Evolutionary conservation across 2,329 filamentous ascomycete species (phyloP).

Genomic region (Trichoderma lentiforme): DNA sequence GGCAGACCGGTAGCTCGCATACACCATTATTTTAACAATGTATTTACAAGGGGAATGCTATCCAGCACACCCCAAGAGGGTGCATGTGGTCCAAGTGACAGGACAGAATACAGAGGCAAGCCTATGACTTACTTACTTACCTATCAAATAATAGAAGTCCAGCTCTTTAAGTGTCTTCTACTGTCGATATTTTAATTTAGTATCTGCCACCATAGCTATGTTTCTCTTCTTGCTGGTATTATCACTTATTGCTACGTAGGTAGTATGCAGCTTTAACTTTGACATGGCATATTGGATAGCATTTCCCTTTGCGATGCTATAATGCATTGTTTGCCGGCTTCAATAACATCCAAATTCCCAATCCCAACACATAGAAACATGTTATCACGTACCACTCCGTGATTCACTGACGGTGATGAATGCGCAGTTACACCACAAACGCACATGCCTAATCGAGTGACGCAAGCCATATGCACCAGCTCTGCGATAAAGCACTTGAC

Average conservation of each 20-base stretch:
- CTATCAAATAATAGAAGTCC: background rate
- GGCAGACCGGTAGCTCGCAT: background rate
- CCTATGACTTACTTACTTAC: background rate
- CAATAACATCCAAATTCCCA: background rate
- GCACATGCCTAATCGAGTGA: background rate
- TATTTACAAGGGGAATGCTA: background rate
- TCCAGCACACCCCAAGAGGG: too few species aligned
- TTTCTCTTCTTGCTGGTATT: background rate
- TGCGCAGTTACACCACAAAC: background rate
- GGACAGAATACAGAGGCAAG: too few species aligned
- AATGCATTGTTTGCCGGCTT: background rate
- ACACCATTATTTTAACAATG: background rate
- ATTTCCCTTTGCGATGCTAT: accelerated
- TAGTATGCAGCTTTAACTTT: background rate
- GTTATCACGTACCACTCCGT: background rate
- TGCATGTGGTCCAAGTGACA: background rate
- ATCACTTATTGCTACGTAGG: background rate
- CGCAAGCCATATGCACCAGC: background rate
- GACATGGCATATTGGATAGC: background rate
- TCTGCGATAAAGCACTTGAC: background rate
- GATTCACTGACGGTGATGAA: background rate
- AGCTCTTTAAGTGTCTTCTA: background rate
- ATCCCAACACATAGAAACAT: background rate
- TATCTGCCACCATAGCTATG: background rate
- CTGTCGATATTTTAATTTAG: too few species aligned